phyloP scores from a whole-genome alignment of 2,329 filamentous ascomycete genomes.

The Alternaria tenuissima region DNA sequence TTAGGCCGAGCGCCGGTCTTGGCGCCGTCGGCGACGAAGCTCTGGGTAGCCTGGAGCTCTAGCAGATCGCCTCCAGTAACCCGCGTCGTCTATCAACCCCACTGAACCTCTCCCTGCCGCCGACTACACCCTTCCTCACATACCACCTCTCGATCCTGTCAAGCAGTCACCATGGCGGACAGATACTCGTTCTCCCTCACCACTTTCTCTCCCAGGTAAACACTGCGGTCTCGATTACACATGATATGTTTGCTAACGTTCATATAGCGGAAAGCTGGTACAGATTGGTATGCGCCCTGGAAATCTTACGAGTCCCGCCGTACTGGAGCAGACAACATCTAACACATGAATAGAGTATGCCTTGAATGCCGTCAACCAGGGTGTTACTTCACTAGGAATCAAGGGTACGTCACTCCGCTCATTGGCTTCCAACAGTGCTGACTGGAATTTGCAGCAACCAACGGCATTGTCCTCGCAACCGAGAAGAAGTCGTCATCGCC shows the following conservation, averaged over 20 bases:
- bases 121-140: constrained; percentile 5
- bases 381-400: constrained; percentile 97
- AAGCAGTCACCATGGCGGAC: constrained; percentile 77
- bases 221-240: constrained; percentile 28
- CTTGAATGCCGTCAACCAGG: constrained; percentile 98
- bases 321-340: constrained; percentile 18
- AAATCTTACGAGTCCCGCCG: background rate
- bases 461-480: constrained; percentile 97
- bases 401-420: constrained; percentile 71
- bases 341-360: constrained; percentile 80
- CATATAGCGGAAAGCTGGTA: constrained; percentile 89
- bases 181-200: constrained; percentile 99
- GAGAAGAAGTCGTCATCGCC: constrained; percentile 99
- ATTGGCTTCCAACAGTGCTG: constrained; percentile 7
- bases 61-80: constrained; percentile 33
- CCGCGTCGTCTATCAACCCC: constrained; percentile 22
- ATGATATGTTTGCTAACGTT: constrained; percentile 56
- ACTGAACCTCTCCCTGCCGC: constrained; percentile 13
- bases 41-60: constrained; percentile 47
- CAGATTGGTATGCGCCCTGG: constrained; percentile 81
- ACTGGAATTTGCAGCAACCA: constrained; percentile 74
- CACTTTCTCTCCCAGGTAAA: constrained; percentile 98
- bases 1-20: constrained; percentile 28
- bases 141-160: constrained; percentile 1
- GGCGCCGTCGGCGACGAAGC: constrained; percentile 24